phyloP scores from a whole-genome alignment of 495 filamentous ascomycete species.

The Massariosphaeria phaeospora region DNA sequence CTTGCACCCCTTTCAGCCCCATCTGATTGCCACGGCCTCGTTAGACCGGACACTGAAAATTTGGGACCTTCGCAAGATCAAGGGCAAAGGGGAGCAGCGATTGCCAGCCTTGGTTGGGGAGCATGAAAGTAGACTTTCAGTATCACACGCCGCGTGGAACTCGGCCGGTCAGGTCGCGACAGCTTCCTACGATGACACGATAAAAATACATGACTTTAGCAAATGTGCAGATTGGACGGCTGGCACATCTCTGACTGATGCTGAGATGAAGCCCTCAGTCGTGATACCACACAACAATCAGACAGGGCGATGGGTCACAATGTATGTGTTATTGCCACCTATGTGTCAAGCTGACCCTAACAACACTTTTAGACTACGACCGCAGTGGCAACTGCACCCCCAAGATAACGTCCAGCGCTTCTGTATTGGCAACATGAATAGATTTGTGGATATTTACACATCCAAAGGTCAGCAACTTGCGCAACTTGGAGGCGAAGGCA shows the following conservation, averaged over 20 bases:
- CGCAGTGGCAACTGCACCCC: conserved; percentile 85
- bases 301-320: conserved; percentile 77
- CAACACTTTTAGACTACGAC: conserved; percentile 68
- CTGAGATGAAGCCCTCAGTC: conserved; percentile 63
- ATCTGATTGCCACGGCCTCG: conserved; percentile 85
- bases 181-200: conserved; percentile 86
- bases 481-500: conserved; percentile 80
- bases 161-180: conserved; percentile 78
- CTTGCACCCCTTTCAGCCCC: conserved; percentile 66
- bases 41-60: conserved; percentile 84
- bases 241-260: conserved; percentile 53
- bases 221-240: conserved; percentile 59
- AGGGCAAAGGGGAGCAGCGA: conserved; percentile 44
- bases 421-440: conserved; percentile 95
- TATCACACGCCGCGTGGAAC: conserved; percentile 88
- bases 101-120: conserved; percentile 68
- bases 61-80: conserved; percentile 87
- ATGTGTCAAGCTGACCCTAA: conserved; percentile 5
- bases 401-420: conserved; percentile 74
- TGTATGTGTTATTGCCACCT: conserved; percentile 45
- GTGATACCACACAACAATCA: conserved; percentile 89
- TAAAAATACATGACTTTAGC: conserved; percentile 83
- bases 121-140: conserved; percentile 75
- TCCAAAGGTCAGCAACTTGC: conserved; percentile 78
- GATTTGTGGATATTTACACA: conserved; percentile 88